Base-by-base conservation (phyloP, 2,329 filamentous ascomycete species). In the Pyrenochaeta sp. region DNA sequence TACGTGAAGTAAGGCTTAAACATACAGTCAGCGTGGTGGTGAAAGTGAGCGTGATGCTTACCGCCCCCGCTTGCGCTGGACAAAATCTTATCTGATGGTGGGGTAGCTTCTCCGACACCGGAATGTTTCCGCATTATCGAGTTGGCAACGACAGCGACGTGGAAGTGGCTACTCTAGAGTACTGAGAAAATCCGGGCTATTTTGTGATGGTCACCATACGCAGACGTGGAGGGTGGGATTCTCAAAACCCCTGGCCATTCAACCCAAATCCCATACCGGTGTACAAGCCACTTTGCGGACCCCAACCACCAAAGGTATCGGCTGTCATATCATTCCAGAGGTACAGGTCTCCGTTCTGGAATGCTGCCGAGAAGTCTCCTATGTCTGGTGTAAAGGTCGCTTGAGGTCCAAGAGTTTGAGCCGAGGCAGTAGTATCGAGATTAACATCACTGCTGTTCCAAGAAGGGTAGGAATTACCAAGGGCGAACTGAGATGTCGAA, bases 271-370 rank as follows among this genome's bases (percentile, higher is more conserved):
- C 68, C 53, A 71, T 55, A 5, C 71, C 67, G 6, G 57, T 65
- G 37, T 72, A 75, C 32, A 70, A 51, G 4, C 61, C 64, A 2
- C 64, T 64, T 52, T 72, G 73, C 2, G 71, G 66, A 2, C 71
- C 68, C 73, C 73, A 76, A 0, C 71, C 69, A 12, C 70, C 72
- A 40, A 71, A 72, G 36, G 64, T 72, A n/a, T 76, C 73, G 1
- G 57, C 63, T 12, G 65, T 68, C n/a, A 71, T 60, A 28, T 75
- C 74, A 47, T 76, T 74, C 74, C 74, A 77, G 1, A 77, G 59
- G 54, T 76, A 76, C 51, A 77, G 60, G 52, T 77, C 74, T 8
- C 74, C 74, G 22, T 76, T 69, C 30, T 76, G 72, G 49, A 77
- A 76, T 2, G 74, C 72, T 0, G 67, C 61, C 0, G 67, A 69